These are phyloP conservation scores for Pistacia atlantica DNA, from an alignment of 345 rosid genomes.

Conservation along the genomic window DNA sequence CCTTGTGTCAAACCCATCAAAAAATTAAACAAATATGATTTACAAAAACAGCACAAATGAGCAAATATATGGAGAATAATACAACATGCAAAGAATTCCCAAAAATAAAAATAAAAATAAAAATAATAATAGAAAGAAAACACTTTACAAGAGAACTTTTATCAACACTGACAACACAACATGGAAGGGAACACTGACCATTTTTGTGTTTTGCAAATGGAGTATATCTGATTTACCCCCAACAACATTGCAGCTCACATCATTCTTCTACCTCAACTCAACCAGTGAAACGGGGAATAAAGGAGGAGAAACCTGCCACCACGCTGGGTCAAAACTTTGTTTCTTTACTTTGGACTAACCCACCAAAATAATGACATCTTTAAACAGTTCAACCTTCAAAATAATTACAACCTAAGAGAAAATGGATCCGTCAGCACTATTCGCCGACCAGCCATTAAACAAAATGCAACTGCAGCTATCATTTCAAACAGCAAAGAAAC, in stretches of 20 bases:
- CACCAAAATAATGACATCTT: conserved; percentile 16
- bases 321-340: conserved; percentile 3
- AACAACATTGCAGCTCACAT: background rate
- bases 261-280: conserved; percentile 3
- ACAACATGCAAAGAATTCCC: conserved; percentile 10
- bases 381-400: conserved; percentile 25
- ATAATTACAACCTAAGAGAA: conserved; percentile 27
- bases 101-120: background rate
- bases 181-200: conserved; percentile 17
- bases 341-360: conserved; percentile 3
- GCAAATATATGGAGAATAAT: background rate
- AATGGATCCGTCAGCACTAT: conserved; percentile 20
- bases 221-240: conserved; percentile 4
- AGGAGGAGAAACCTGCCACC: conserved; percentile 2
- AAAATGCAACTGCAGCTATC: conserved; percentile 22
- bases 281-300: conserved; percentile 16
- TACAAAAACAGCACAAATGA: conserved; percentile 15
- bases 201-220: background rate
- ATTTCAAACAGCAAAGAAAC: conserved; percentile 11
- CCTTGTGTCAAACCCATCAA: background rate
- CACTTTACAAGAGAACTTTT: conserved; percentile 24
- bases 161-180: conserved; percentile 11
- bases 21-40: conserved; percentile 10
- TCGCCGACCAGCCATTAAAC: conserved; percentile 11
- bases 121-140: background rate